phyloP scores from a whole-genome alignment of 78 protist genomes.

The Dictyostelium firmibasis region DNA sequence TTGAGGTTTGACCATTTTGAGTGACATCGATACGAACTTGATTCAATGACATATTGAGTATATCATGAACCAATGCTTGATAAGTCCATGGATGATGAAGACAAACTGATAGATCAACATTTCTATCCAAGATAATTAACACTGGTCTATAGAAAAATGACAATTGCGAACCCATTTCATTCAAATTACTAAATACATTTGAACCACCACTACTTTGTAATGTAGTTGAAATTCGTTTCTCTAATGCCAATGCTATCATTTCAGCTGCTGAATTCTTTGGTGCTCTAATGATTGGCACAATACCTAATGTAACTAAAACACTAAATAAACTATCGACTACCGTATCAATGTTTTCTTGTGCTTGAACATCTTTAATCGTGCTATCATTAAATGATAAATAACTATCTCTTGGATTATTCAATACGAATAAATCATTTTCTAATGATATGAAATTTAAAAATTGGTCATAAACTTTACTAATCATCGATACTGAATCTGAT shows the following conservation, averaged over 20 bases:
- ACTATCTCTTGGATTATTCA: constrained; percentile 25
- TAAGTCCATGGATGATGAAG: constrained; percentile 95
- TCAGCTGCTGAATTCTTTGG: constrained; percentile 88
- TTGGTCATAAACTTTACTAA: constrained; percentile 87
- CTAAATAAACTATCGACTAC: constrained; percentile 86
- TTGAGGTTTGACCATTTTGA: not conserved
- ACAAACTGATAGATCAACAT: constrained; percentile 84
- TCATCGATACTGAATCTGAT: constrained; percentile 62
- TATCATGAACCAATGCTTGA: constrained; percentile 89
- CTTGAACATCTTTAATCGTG: constrained; percentile 43
- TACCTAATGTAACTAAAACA: constrained; percentile 87
- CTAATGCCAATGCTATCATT: constrained; percentile 77
- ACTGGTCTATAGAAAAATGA: constrained; percentile 66
- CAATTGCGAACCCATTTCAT: constrained; percentile 27
- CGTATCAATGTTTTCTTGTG: constrained; percentile 64
- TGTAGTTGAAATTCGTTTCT: constrained; percentile 40
- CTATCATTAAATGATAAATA: constrained; percentile 78
- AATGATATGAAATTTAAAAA: constrained; percentile 88
- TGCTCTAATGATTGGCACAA: constrained; percentile 87
- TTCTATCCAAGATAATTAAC: constrained; percentile 87
- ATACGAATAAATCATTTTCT: constrained; percentile 86
- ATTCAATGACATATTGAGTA: constrained; percentile 82
- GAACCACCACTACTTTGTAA: constrained; percentile 17
- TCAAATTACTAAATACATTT: constrained; percentile 28
- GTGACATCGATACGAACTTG: constrained; percentile 73